Base-by-base conservation (phyloP, 140 eudicot species). In the Flaveria floridana region DNA sequence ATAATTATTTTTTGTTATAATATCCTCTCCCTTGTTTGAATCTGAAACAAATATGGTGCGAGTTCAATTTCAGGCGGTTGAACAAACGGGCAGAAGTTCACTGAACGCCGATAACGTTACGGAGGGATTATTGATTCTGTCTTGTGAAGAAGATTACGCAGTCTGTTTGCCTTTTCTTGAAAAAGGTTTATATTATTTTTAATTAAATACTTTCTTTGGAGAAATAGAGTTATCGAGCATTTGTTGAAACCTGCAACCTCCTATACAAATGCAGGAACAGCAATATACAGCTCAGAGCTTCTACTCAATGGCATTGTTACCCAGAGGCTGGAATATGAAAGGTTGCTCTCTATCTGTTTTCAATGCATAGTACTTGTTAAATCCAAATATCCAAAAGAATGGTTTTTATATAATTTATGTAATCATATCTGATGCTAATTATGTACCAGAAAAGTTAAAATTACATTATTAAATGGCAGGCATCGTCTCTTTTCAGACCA, bases 61-160 rank as follows among this genome's bases (percentile, higher is more conserved):
- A 6, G 16, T 71, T 74, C 41, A 0, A 74, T 62, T 42, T 74
- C 90, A 93, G 98, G 90, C 87, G 65, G 76, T 86, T 47, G 97
- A 90, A 78, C 80, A 90, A 81, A 59, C 86, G 68, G 85, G 91
- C 53, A 79, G 94, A 86, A 83, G 84, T 71, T 80, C 56, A 59
- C 18, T 82, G 63, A 90, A 83, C 14, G 69, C 16, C 67, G 88
- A 85, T 68, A 83, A 79, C 55, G n/a, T 80, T 80, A 85, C 84
- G 0, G 89, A 77, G 66, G 84, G 84, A 66, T 79, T 84, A 56
- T 64, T 93, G 82, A 81, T 93, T 80, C 74, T 93, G 59, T 90
- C 98, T 47, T 88, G 98, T 76, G 98, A 93, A 82, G 98, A 90
- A 79, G 97, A 90, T 81, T 85, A 90, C 67, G 82, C 81, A 67